A percentile compares a stretch with the other conserved stretches of the same genome.
phyloP scores from a whole-genome alignment of 805 yeast species.

The Ogataea wickerhamii region DNA sequence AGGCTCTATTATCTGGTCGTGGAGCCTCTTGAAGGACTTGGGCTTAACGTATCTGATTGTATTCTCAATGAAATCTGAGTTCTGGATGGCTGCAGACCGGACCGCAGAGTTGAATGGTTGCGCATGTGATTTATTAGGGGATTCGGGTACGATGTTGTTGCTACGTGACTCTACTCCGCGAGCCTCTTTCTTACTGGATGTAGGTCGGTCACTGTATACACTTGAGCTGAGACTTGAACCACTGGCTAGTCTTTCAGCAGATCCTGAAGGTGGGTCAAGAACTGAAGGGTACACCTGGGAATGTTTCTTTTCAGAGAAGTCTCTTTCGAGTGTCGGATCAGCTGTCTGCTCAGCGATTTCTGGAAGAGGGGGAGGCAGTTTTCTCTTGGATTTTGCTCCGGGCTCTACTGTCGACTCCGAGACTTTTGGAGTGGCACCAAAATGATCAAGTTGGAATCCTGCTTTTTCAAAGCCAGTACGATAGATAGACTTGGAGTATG shows the following conservation, averaged over 20 bases:
- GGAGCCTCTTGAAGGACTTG: constrained; percentile 18
- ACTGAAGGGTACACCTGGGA: neutral
- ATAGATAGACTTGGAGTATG: constrained; percentile 33
- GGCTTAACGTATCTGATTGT: constrained; percentile 11
- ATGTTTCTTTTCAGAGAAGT: too few relatives aligned
- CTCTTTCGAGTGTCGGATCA: too few relatives aligned
- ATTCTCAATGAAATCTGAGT: constrained; percentile 3
- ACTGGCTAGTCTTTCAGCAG: constrained; percentile 9
- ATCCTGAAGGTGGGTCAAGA: neutral
- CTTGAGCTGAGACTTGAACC: constrained; percentile 16
- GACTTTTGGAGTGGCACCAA: constrained; percentile 7
- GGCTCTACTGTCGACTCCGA: constrained; percentile 1
- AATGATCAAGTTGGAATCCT: constrained; percentile 31
- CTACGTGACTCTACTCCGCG: neutral
- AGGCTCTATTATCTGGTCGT: constrained; percentile 28
- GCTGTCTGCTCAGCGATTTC: constrained; percentile 5
- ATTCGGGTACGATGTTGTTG: neutral
- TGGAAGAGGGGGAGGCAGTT: constrained; percentile 24
- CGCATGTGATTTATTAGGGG: neutral
- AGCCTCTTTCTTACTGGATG: neutral
- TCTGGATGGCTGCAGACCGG: constrained; percentile 1
- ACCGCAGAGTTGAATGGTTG: neutral
- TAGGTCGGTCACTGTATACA: constrained; percentile 13
- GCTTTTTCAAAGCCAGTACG: constrained; percentile 36
- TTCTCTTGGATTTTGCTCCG: constrained; percentile 20